Percentiles rank a stretch among this genome's conserved stretches.
These are phyloP conservation scores for Leishmania lainsoni DNA, from an alignment of 208 protist genomes.

Conservation along the genomic window DNA sequence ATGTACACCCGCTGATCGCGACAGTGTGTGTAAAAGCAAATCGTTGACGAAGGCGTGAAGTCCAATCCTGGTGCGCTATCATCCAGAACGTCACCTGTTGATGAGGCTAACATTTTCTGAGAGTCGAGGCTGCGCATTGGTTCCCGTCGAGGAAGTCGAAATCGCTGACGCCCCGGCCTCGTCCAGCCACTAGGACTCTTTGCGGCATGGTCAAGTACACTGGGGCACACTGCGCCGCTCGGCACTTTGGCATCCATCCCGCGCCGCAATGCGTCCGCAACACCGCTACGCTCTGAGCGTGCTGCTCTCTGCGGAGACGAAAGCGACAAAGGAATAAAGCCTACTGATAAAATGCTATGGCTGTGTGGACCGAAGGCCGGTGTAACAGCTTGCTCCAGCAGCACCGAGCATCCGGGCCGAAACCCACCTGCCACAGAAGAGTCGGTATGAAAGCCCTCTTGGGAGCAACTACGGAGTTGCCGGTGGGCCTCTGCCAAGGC, in stretches of 20 bases:
- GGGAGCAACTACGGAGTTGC: neutral
- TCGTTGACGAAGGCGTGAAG: neutral
- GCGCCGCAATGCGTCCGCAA: neutral
- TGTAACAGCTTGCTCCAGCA: neutral
- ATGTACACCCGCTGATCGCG: conserved; percentile 78
- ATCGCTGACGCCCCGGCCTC: conserved; percentile 28
- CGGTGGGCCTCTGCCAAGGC: conserved; percentile 18
- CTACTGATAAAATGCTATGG: conserved; percentile 25
- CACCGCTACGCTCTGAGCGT: neutral
- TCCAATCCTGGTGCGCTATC: neutral
- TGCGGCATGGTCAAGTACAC: neutral
- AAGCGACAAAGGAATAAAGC: conserved; percentile 25
- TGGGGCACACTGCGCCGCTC: neutral
- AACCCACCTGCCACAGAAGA: no score
- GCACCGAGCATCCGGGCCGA: neutral
- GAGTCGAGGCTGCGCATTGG: neutral
- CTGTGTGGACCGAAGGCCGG: conserved; percentile 19
- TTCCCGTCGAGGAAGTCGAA: conserved; percentile 28
- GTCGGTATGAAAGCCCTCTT: neutral
- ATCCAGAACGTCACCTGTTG: neutral
- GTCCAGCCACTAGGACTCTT: neutral
- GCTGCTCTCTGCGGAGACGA: neutral
- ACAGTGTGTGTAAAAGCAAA: conserved; percentile 81
- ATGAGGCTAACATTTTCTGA: neutral
- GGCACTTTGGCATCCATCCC: neutral